Conservation (phyloP, 2,329 filamentous ascomycete genomes). For the Ceratocystis cacaofunesta region DNA sequence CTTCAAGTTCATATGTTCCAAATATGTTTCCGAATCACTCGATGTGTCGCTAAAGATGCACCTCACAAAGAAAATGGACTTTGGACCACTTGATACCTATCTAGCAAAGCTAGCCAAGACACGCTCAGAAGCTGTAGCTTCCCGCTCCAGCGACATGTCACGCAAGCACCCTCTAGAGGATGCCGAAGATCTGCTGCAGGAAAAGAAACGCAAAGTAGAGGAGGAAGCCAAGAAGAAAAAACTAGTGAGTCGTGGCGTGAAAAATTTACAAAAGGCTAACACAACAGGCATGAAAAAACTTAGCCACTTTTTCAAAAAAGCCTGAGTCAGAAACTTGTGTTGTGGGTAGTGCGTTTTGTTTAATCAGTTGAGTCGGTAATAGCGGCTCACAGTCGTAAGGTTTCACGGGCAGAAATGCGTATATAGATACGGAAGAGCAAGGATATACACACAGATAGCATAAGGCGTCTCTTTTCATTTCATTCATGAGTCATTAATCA, state of each 20-base stretch:
- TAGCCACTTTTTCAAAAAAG: constrained; percentile 82
- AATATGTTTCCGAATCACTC: constrained; percentile 40
- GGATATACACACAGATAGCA: background rate
- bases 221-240: constrained; percentile 79
- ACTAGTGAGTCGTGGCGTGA: constrained; percentile 57
- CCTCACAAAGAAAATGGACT: constrained; percentile 41
- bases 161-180: constrained; percentile 54
- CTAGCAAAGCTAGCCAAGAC: constrained; percentile 50
- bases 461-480: background rate
- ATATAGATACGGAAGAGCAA: background rate
- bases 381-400: background rate
- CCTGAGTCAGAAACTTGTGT: constrained; percentile 21
- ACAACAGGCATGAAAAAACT: constrained; percentile 92
- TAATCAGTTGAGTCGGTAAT: background rate
- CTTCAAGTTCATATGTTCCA: constrained; percentile 47
- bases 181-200: constrained; percentile 47
- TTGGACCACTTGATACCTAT: constrained; percentile 56
- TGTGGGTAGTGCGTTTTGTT: background rate
- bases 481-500: background rate
- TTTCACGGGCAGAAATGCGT: background rate
- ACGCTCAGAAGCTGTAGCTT: constrained; percentile 54
- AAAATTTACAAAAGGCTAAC: constrained; percentile 77
- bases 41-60: constrained; percentile 29
- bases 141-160: constrained; percentile 56
- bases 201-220: constrained; percentile 74